Conservation (phyloP, 2,329 filamentous ascomycete genomes). For the Ophiocordyceps camponoti-rufipedis region DNA sequence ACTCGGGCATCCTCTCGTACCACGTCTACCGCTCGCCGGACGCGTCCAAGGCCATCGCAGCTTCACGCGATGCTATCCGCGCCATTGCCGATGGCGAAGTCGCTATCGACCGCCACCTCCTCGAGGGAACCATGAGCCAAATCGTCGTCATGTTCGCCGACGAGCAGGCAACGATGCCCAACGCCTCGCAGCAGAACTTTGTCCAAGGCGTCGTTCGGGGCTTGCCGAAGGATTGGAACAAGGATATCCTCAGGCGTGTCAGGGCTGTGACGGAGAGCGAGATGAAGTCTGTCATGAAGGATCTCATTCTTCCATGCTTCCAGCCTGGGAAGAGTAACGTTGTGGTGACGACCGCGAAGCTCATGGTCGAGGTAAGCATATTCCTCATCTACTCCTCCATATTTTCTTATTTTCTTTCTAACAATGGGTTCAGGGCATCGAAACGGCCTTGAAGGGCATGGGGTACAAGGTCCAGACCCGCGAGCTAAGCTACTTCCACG, state of each 20-base stretch:
- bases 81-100: constrained; percentile 55
- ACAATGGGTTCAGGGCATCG: constrained; percentile 39
- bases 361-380: constrained; percentile 59
- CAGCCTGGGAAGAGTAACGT: constrained; percentile 64
- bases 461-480: constrained; percentile 67
- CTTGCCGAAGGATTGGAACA: constrained; percentile 60
- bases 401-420: constrained; percentile 5
- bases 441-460: constrained; percentile 51
- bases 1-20: constrained; percentile 67
- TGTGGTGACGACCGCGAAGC: constrained; percentile 71
- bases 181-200: constrained; percentile 70
- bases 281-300: constrained; percentile 54
- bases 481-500: constrained; percentile 63
- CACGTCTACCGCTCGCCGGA: constrained; percentile 83
- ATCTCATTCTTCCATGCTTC: constrained; percentile 66
- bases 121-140: constrained; percentile 79
- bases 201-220: constrained; percentile 62
- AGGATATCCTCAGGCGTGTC: constrained; percentile 59
- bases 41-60: constrained; percentile 66
- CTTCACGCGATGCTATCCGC: constrained; percentile 55
- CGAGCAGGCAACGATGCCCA: constrained; percentile 70
- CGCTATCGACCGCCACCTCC: constrained; percentile 59
- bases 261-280: constrained; percentile 58
- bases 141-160: constrained; percentile 79
- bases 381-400: neutral